Percentiles rank a stretch among this genome's conserved stretches.
These are phyloP conservation scores for Apocynum venetum DNA, from an alignment of 257 asterid genomes.

Conservation along the genomic window DNA sequence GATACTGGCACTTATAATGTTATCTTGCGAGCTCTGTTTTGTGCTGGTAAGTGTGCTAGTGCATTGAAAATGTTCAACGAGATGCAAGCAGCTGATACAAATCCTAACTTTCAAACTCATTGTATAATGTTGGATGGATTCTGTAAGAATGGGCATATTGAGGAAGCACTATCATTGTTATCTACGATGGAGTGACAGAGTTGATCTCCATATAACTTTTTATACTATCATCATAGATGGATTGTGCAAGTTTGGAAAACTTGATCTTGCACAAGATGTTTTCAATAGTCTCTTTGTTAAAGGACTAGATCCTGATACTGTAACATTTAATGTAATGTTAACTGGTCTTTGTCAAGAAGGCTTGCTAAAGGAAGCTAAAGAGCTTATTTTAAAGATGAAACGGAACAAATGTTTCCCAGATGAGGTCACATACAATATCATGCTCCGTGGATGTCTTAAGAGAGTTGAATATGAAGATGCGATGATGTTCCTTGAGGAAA, in stretches of 20 bases:
- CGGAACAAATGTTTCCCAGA: background rate
- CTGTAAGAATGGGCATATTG: background rate
- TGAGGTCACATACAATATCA: background rate
- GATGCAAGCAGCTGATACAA: background rate
- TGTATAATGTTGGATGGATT: constrained; percentile 9
- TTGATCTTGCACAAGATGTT: background rate
- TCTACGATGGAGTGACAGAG: no score
- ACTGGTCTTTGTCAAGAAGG: constrained; percentile 14
- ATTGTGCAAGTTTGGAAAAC: background rate
- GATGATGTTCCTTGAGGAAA: background rate
- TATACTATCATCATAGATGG: no score
- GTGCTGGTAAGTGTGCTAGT: background rate
- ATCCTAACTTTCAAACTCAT: background rate
- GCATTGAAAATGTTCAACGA: background rate
- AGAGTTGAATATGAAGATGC: background rate
- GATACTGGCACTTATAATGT: no score
- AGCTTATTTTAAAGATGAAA: background rate
- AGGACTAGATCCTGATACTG: background rate
- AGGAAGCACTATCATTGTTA: background rate
- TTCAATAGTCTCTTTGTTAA: background rate
- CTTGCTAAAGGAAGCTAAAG: constrained; percentile 12
- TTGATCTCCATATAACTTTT: background rate
- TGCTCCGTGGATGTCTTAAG: constrained; percentile 2
- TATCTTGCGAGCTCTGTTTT: no score
- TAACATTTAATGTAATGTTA: no score